These are phyloP conservation scores for Aquilaria yunnanensis DNA, from an alignment of 345 rosid genomes.

Conservation along the genomic window DNA sequence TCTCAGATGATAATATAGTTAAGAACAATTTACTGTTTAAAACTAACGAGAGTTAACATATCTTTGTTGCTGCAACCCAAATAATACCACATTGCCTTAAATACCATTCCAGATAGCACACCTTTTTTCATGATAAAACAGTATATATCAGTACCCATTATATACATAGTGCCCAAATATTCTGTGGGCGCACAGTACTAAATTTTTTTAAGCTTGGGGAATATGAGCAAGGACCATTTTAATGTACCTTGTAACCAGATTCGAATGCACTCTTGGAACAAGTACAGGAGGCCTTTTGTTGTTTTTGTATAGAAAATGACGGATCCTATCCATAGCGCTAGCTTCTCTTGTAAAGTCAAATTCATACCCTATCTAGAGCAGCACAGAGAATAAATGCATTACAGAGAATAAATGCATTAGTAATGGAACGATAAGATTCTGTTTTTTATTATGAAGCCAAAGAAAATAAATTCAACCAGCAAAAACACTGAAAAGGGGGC, in stretches of 20 bases:
- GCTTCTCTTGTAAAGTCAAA: conserved; percentile 92
- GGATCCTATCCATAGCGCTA: conserved; percentile 75
- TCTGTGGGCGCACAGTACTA: no score
- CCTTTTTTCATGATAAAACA: background rate
- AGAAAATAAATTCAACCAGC: no score
- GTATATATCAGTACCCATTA: background rate
- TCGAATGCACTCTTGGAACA: conserved; percentile 57
- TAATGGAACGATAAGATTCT: no score
- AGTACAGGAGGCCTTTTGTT: conserved; percentile 76
- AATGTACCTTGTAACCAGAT: conserved; percentile 72
- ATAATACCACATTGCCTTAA: no score
- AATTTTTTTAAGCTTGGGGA: background rate
- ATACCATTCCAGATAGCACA: no score
- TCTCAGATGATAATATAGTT: no score
- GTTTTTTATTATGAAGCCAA: no score
- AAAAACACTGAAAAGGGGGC: no score
- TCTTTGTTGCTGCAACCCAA: no score
- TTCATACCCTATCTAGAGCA: conserved; percentile 81
- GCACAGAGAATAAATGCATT: conserved; percentile 15
- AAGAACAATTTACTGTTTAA: no score
- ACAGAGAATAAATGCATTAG: conserved; percentile 7
- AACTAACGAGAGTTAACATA: no score
- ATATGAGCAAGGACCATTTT: conserved; percentile 4
- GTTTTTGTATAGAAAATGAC: conserved; percentile 55
- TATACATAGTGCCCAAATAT: no score